Evolutionary conservation across 1,139 yeast genomes (phyloP).

Genomic region (Scheffersomyces insectosa): DNA sequence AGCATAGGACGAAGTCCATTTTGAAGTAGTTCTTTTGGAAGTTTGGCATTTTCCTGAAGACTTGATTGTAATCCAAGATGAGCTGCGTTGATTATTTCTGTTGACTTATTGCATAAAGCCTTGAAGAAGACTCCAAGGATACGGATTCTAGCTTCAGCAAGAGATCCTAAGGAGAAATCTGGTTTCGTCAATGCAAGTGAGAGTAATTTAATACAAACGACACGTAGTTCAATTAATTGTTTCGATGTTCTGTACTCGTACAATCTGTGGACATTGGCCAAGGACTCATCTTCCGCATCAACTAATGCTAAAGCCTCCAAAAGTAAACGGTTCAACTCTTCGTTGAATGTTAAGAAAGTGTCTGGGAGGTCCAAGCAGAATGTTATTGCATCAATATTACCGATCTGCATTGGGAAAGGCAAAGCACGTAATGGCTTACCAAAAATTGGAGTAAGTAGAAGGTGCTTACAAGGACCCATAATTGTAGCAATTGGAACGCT

Average conservation of each 20-base stretch:
- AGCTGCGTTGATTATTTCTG: conserved; percentile 90
- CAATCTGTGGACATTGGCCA: conserved; percentile 82
- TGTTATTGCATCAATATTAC: conserved; percentile 94
- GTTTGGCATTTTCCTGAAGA: conserved; percentile 78
- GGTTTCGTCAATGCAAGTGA: conserved; percentile 84
- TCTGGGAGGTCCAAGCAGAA: conserved; percentile 82
- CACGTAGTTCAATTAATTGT: conserved; percentile 81
- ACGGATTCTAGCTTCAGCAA: conserved; percentile 80
- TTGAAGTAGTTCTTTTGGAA: conserved; percentile 91
- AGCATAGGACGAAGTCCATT: conserved; percentile 94
- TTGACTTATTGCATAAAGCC: conserved; percentile 82
- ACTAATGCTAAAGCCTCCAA: conserved; percentile 92
- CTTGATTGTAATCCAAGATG: conserved; percentile 84
- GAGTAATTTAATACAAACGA: conserved; percentile 81
- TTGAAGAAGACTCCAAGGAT: conserved; percentile 94
- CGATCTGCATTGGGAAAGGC: conserved; percentile 98
- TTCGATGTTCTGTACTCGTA: conserved; percentile 87
- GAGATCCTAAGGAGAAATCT: conserved; percentile 72
- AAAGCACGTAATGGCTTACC: conserved; percentile 95
- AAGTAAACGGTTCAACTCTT: conserved; percentile 79
- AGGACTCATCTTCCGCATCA: conserved; percentile 95
- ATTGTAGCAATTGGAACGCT: conserved; percentile 69
- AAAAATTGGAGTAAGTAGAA: conserved; percentile 87
- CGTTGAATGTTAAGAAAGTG: conserved; percentile 82
- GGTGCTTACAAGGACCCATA: conserved; percentile 78